Base-by-base conservation (phyloP, 352 stramenopile genomes). In the Bremia lactucae region DNA sequence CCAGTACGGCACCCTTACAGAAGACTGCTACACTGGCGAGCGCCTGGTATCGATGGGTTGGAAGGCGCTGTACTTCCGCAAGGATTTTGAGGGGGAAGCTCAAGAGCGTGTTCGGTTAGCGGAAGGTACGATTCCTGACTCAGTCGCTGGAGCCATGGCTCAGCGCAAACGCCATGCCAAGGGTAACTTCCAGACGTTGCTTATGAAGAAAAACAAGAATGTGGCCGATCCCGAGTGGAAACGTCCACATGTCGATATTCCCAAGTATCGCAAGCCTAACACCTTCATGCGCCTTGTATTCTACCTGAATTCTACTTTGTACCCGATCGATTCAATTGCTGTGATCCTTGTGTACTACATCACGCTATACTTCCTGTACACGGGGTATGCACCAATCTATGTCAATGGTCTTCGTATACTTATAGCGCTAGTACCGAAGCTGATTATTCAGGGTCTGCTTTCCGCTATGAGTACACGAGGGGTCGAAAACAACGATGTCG, bases 11-110 rank as follows among this genome's bases (percentile, higher is more conserved):
- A 83, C 58, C 42, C 52, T 94, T 47, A 94, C 82, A 8, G 82
- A 94, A 43, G 75, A 94, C 25, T 78, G 60, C 21, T 87, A 86
- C 68, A 91, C 75, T 40, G 78, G 75, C 4, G 63, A 88, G 56
- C 67, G 69, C 35, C 54, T 91, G 36, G 72, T 79, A 22, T 66
- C 62, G 19, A 88, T 85, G 78, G 78, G 78, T 19, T 91, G 78
- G 78, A 91, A 91, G 59, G 75, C 59, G 23, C 49, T 87, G 36
- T 91, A 88, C 60, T 91, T 86, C 68, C 75, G 78, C 34, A 91
- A 91, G 61, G 79, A 91, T 57, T 87, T 91, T 21, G 79, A 91
- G 63, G 79, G 79, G 9, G 76, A 91, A 52, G 59, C 56, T 20
- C 26, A 50, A 8, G 79, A 91, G 55, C 79, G 79, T 49, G 72